Evolutionary conservation across 202 grass and related monocot species (phyloP).

Genomic region (Zoysia matrella): DNA sequence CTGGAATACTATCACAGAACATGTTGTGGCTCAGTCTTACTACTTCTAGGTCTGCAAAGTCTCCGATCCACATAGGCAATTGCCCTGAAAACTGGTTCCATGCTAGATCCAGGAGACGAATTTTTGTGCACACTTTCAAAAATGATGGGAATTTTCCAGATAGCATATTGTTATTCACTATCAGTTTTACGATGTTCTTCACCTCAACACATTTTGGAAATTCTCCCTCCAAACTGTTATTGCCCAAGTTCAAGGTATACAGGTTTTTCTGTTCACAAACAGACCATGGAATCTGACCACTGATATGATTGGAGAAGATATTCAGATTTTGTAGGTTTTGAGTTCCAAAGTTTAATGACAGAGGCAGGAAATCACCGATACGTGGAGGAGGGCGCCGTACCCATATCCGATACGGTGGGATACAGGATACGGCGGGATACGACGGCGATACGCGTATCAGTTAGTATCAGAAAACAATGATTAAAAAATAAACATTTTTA

Average conservation of each 20-base stretch:
- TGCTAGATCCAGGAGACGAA: neutral
- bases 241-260: neutral
- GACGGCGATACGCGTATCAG: too few relatives aligned
- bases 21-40: neutral
- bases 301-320: neutral
- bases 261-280: neutral
- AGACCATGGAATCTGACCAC: neutral
- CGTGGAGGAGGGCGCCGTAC: too few relatives aligned
- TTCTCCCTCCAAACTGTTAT: neutral
- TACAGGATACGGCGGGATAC: too few relatives aligned
- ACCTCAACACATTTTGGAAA: neutral
- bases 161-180: neutral
- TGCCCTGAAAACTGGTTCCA: constrained; percentile 8
- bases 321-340: too few relatives aligned
- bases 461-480: too few relatives aligned
- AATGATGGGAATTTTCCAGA: neutral
- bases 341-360: neutral
- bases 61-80: neutral
- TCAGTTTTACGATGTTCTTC: neutral
- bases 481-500: too few relatives aligned
- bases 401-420: too few relatives aligned
- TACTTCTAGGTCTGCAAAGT: neutral
- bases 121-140: neutral
- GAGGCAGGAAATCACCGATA: too few relatives aligned
- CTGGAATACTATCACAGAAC: neutral